phyloP scores from a whole-genome alignment of 768 basidiomycete species.

The Botryobasidium botryosum region DNA sequence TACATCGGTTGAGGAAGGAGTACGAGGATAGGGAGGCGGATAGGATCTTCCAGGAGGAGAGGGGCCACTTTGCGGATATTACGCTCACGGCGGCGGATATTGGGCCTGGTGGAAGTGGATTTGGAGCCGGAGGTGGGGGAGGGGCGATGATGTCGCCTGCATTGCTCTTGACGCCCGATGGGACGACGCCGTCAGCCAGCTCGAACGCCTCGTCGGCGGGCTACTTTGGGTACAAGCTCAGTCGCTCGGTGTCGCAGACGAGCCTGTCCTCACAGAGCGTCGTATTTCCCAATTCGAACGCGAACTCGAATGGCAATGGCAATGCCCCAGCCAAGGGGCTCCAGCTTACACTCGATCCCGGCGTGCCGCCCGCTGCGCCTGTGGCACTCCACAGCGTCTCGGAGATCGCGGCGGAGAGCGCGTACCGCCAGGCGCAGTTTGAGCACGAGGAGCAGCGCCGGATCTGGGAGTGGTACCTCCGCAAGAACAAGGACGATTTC shows the following conservation, averaged over 20 bases:
- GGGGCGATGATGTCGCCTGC: too few species aligned
- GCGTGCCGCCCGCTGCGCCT: neutral
- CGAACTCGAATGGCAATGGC: neutral
- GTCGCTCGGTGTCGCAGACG: neutral
- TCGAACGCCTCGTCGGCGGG: neutral
- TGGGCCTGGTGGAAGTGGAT: neutral
- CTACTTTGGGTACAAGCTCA: neutral
- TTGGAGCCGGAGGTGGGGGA: too few species aligned
- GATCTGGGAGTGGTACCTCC: conserved; percentile 90
- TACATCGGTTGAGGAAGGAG: conserved; percentile 47
- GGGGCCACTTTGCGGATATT: too few species aligned
- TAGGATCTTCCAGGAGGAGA: conserved; percentile 56
- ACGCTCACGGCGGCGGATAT: neutral
- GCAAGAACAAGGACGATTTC: conserved; percentile 73
- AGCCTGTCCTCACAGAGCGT: conserved; percentile 1
- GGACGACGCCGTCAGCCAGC: neutral
- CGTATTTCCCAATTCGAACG: neutral
- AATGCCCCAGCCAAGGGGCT: too few species aligned
- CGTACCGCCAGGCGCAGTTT: conserved; percentile 49
- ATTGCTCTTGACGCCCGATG: too few species aligned
- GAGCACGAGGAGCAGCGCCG: conserved; percentile 76
- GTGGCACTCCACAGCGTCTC: conserved; percentile 34
- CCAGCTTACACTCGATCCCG: too few species aligned
- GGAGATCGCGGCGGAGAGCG: conserved; percentile 63
- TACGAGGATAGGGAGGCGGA: conserved; percentile 67